Base-by-base conservation (phyloP, 768 basidiomycete genomes). In the Tricholoma furcatifolium region DNA sequence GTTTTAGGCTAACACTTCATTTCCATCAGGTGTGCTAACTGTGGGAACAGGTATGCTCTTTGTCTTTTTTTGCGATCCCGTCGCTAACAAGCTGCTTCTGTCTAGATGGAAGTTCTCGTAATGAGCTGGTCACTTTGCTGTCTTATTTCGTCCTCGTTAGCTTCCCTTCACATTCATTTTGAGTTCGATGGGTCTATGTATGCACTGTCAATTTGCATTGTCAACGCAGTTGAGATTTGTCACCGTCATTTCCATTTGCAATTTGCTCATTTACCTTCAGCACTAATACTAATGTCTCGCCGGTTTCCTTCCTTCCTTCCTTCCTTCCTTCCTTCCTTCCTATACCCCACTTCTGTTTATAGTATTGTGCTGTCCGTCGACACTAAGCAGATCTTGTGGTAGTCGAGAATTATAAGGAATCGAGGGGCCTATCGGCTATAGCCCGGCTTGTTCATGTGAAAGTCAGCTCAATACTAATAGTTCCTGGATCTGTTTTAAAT, bases 31-130 rank as follows among this genome's bases (percentile, higher is more conserved):
- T 63, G 62, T 36, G 55, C 58, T 36, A 60, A 63, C 44, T 63
- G 62, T 49, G 64, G 64, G 40, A 73, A 73, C 59, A 68, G 70
- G 68, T 70, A 40, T 8, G 61, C 23, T 27, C 27, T 12, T 38
- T 24, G 18, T 39, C 38, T n/a, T 18, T 40, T 31, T 15, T 47
- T n/a, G 8, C 17, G n/a, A 12, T 5, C 42, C 36, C 18, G 1
- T 14, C 9, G 4, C 39, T 39, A 20, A 51, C 11, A 34, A 53
- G 24, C 40, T 15, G 20, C 30, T 8, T 15, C n/a, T 35, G 8
- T 24, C 46, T 51, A 72, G 67, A 48, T 76, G 74, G 75, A 75
- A 75, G 53, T 77, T 74, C 53, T 75, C 73, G 32, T 75, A 62
- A 62, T 45, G n/a, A n/a, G 34, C 21, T 27, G 10, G 20, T 15